Evolutionary conservation across 345 rosid genomes (phyloP), one percentile per base, ranked within the genome.

Genomic region (Ceriops zippeliana): DNA sequence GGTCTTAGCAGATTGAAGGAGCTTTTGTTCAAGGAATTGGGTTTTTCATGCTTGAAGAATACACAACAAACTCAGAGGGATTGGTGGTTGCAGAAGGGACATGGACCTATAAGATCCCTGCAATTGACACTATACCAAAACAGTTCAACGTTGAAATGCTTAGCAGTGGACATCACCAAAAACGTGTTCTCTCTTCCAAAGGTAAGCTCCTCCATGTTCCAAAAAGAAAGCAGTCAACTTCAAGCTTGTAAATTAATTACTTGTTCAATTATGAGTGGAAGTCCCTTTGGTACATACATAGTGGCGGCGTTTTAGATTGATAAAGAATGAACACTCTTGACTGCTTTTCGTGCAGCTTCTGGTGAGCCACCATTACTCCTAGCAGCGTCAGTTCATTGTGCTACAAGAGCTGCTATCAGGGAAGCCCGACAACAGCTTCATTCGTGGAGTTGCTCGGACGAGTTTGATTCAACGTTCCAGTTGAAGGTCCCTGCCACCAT

Each of bases 21-120:
- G 91, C 97, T 27, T 93, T 89, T 68, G 90, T 93, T 27, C 98
- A 91, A 81, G 98, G 98, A 69, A 83, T 93, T 8, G 98, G 98
- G 15, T 87, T 91, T 70, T 91, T 87, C 75, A 88, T 93, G 97
- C 85, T 79, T 58, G 98, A 93, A 80, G 96, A 93, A 64, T 93
- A 93, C 85, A 80, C 77, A 13, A 84, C 90, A 31, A 83, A 93
- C 72, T 77, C 89, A 7, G 92, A 91, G 5, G 98, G 98, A 24
- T 73, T 93, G 72, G 84, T 86, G 77, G 72, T 81, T 62, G 75
- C 88, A 27, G 83, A 91, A 27, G 86, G 97, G 60, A 86, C 97
- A 6, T 93, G 98, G 96, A 84, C 83, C 27, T 93, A 87, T 81
- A 87, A 91, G 76, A 85, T 93, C 79, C 96, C 96, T 21, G 85